Conservation (phyloP, 768 basidiomycete genomes). For the Mycena kentingensis region DNA sequence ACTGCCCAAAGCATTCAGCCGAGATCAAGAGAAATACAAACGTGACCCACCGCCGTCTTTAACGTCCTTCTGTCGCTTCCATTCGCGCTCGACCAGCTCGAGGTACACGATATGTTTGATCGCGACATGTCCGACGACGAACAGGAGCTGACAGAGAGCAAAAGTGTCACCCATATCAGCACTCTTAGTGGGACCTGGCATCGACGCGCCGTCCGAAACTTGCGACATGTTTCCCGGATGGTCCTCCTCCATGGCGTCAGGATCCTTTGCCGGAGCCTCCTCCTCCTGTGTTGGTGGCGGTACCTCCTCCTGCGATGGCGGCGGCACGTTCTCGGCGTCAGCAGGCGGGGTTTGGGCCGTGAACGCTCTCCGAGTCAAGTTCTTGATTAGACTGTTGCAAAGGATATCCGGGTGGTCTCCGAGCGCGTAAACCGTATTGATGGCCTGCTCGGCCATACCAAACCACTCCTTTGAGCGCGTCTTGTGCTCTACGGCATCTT, state of each 20-base stretch:
- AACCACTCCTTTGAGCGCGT: conserved; percentile 94
- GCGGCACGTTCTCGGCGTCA: conserved; percentile 27
- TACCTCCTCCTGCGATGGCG: conserved; percentile 23
- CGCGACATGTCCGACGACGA: conserved; percentile 94
- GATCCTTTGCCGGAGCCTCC: conserved; percentile 40
- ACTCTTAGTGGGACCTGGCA: conserved; percentile 30
- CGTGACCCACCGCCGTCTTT: conserved; percentile 65
- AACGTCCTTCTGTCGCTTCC: conserved; percentile 95
- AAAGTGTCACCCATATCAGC: conserved; percentile 80
- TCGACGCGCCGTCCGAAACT: conserved; percentile 31
- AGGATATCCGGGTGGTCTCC: conserved; percentile 91
- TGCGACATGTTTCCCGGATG: conserved; percentile 38
- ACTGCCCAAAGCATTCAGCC: conserved; percentile 34
- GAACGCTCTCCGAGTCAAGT: conserved; percentile 77
- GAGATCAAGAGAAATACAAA: neutral
- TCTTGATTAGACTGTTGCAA: conserved; percentile 79
- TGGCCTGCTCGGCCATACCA: conserved; percentile 91
- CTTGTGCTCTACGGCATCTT: conserved; percentile 77
- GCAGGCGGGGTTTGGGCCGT: conserved; percentile 26
- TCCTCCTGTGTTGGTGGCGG: conserved; percentile 27
- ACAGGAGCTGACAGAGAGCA: conserved; percentile 89
- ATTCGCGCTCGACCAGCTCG: conserved; percentile 92
- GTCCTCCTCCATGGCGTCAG: conserved; percentile 61
- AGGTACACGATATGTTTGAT: conserved; percentile 98
- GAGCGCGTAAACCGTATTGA: conserved; percentile 94